Base-by-base conservation (phyloP, 2,329 filamentous ascomycete species). In the Didymella keratinophila region DNA sequence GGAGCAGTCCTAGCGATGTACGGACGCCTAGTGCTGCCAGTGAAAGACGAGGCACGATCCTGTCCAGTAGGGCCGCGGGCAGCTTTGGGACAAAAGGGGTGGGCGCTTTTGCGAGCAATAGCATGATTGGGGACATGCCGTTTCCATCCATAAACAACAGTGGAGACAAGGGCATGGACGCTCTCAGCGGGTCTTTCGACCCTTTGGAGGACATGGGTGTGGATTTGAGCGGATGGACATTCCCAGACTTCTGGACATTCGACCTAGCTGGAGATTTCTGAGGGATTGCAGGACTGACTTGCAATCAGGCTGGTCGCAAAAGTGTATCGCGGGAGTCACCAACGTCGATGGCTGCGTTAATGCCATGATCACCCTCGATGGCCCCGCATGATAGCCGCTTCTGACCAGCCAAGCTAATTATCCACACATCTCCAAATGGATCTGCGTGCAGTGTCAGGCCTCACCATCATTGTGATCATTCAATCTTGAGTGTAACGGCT, bases 211-310 rank as follows among this genome's bases (percentile, higher is more conserved):
- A 73, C 39, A 69, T 73, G 67, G 68, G 71, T 21, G 57, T 70
- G 16, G 71, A 75, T 48, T 28, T 71, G 41, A 52, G 51, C 14
- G 71, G 67, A 4, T 76, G 74, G 74, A 68, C 61, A 2, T 75
- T 73, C 41, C 69, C 73, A 0, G 73, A 75, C 45, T 75, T 76
- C 58, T 76, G 73, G 74, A 65, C 63, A 2, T 76, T 75, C 51
- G 73, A 75, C 44, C 58, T 76, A 5, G 68, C 65, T 36, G 72
- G 68, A 6, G 70, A 71, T 11, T 71, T 72, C 36, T 75, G 28
- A 42, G 28, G 4, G 25, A 16, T 23, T 23, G 18, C 37, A 41
- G 10, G 20, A 14, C 37, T 14, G 1, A 41, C 10, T n/a, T 12
- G 10, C 18, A 1, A 7, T 39, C 36, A 9, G 4, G 8, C 6